Evolutionary conservation across 2,329 filamentous ascomycete genomes (phyloP), one percentile per base, ranked within the genome.

Genomic region (Penicillium polonicum): DNA sequence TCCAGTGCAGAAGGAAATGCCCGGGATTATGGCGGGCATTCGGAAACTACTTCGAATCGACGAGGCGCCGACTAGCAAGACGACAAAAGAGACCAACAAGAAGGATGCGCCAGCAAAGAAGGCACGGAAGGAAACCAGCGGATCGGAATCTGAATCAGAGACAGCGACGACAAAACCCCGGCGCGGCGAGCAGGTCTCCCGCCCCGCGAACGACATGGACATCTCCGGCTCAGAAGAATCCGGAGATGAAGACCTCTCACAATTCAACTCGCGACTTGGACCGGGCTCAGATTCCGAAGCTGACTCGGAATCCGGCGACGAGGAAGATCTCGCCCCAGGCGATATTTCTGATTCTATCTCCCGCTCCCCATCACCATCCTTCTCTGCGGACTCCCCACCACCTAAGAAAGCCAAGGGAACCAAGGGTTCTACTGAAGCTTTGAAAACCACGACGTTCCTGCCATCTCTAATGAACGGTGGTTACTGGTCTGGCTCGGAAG

Each of bases 401-500:
- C 33, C 66, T 38, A 70, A 72, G 12, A 71, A 70, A 62, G 29
- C 58, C 29, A 70, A 70, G 43, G 57, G 46, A 13, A 53, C 44
- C 43, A 65, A 65, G 35, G 57, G 64, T 5, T 52, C 63, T 15
- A 45, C 56, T 17, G 65, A 64, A 9, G 65, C 65, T 39, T 64
- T 56, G 36, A 63, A 67, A 60, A 66, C 70, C 55, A 85, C 84
- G 0, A 80, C 81, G 3, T 87, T 87, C 72, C 72, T 88, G 17
- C 85, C 85, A 0, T 84, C 84, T 2, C 78, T 88, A 12, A 83
- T 80, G 54, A 81, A 85, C 71, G 83, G 80, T 17, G 83, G 83
- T 39, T 88, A 88, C 72, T 81, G 82, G 70, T 86, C 84, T n/a
- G 85, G 84, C 42, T 84, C 83, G 6, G 85, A 85, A 60, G 81